Conservation (phyloP, 2,329 filamentous ascomycete species). For the Epichloe scottii region DNA sequence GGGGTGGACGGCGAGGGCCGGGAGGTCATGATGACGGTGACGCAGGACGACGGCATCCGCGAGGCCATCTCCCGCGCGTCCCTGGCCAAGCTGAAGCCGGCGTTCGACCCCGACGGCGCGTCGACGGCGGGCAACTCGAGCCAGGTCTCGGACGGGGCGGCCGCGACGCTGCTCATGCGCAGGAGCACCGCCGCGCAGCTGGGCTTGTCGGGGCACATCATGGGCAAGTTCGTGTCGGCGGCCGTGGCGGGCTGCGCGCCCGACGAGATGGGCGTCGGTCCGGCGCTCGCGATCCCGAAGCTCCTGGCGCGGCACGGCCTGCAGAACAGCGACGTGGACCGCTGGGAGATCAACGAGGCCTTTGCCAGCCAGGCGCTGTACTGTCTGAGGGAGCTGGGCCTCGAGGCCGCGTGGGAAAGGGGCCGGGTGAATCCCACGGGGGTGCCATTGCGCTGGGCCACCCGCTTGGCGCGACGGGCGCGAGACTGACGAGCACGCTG, state of each 20-base stretch:
- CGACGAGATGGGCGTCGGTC: constrained; percentile 90
- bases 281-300: constrained; percentile 74
- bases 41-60: constrained; percentile 73
- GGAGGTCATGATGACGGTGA: constrained; percentile 49
- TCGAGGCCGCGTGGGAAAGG: constrained; percentile 48
- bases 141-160: constrained; percentile 82
- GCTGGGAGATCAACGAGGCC: constrained; percentile 92
- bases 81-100: constrained; percentile 70
- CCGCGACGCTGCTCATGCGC: constrained; percentile 72
- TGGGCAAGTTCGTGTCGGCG: constrained; percentile 72
- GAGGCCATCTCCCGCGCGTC: constrained; percentile 54
- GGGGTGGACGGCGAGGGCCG: constrained; percentile 43
- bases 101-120: constrained; percentile 61
- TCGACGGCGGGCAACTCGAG: constrained; percentile 78
- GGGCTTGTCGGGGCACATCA: constrained; percentile 55
- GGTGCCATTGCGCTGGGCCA: constrained; percentile 92
- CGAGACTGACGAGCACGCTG: constrained; percentile 64
- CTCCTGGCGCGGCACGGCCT: constrained; percentile 60
- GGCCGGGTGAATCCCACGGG: constrained; percentile 81
- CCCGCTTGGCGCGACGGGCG: constrained; percentile 79
- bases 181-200: constrained; percentile 65
- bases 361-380: constrained; percentile 57
- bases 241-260: constrained; percentile 67
- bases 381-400: constrained; percentile 57
- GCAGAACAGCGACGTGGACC: constrained; percentile 47